phyloP scores from a whole-genome alignment of 352 stramenopile genomes.

The Pythium volutum region DNA sequence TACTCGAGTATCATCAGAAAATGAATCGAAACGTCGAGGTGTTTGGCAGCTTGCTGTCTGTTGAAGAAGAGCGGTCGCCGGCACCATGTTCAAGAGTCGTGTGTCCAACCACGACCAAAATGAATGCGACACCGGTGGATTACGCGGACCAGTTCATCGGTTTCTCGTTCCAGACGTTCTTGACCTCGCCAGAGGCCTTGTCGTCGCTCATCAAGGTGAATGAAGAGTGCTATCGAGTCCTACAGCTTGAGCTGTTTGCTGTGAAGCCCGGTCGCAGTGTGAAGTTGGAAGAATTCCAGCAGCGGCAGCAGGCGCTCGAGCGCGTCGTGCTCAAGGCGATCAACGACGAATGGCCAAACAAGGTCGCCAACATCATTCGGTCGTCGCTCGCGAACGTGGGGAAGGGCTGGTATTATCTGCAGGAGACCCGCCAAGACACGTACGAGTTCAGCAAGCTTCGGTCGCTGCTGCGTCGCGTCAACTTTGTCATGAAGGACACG shows the following conservation, averaged over 20 bases:
- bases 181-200: constrained; percentile 75
- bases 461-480: constrained; percentile 66
- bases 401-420: constrained; percentile 85
- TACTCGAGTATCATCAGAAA: constrained; percentile 82
- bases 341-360: constrained; percentile 79
- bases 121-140: constrained; percentile 54
- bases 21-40: constrained; percentile 49
- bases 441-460: constrained; percentile 88
- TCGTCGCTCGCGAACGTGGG: constrained; percentile 66
- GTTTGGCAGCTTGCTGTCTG: constrained; percentile 49
- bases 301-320: constrained; percentile 73
- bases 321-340: constrained; percentile 70
- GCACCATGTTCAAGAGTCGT: constrained; percentile 40
- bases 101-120: constrained; percentile 17
- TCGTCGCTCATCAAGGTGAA: constrained; percentile 78
- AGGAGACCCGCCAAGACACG: constrained; percentile 80
- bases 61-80: constrained; percentile 40
- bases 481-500: constrained; percentile 84
- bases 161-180: constrained; percentile 85
- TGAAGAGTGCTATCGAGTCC: constrained; percentile 78
- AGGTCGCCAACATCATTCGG: constrained; percentile 68
- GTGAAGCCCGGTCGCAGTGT: constrained; percentile 69
- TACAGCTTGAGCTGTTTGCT: constrained; percentile 79
- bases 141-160: constrained; percentile 86
- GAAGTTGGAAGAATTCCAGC: constrained; percentile 86